Evolutionary conservation across 768 basidiomycete species (phyloP), one percentile per base, ranked within the genome.

Genomic region (Gelatoporia subvermispora): DNA sequence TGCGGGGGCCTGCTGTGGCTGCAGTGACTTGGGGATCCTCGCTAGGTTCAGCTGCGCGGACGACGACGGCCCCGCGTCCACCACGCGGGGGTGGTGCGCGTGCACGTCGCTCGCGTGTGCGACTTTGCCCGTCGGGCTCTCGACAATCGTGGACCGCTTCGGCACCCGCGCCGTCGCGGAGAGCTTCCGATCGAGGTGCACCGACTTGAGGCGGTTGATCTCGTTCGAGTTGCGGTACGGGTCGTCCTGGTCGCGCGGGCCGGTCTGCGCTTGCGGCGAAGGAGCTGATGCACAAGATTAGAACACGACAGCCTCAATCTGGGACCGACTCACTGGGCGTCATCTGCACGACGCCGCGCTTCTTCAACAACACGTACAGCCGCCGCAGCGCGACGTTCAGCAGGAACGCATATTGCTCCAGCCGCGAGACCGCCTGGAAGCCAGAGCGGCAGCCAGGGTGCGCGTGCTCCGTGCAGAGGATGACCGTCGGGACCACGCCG

Each of bases 371-470:
- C 24, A 90, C 77, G 67, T 93, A 98, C 45, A 99, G 72, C 60
- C 95, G 79, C 56, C 94, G 76, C 47, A 99, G 73, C 17, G 95
- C 96, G 20, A 98, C 96, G 62, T 97, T 97, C 45, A 99, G 73
- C 48, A 99, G 69, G 74, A 94, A 99, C 2, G 96, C 91, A 65
- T 96, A 99, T 64, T 99, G 96, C 72, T 99, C 96, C 54, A 99
- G 69, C 48, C 95, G 76, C 51, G 94, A 92, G 15, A 96, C 96
- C 16, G 89, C 77, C 61, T 90, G 88, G 68, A 98, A 97, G 10
- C 94, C 93, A 20, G 68, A 61, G 48, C 79, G 73, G 59, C 85
- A 89, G 15, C 76, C 78, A 22, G 68, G 58, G 61, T 84, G 82
- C 8, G 77, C 82, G 64, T 95, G 93, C 13, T 85, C 82, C 4